Evolutionary conservation across 106 monocot genomes (phyloP).

Genomic region (Agapanthus africanus): DNA sequence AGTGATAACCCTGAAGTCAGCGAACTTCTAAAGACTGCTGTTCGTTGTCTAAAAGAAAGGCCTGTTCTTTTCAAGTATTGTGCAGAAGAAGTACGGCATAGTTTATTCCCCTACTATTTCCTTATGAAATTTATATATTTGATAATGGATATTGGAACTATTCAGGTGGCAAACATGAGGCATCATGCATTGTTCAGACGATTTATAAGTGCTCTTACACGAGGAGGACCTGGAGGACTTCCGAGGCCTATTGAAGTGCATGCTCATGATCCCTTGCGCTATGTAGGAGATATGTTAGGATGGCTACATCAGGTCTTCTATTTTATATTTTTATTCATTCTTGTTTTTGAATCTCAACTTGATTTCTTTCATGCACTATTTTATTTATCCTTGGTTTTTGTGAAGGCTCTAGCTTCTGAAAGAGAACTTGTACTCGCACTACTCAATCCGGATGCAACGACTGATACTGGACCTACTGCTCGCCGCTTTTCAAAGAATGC

Average conservation of each 20-base stretch:
- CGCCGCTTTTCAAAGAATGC: constrained; percentile 24
- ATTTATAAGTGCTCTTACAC: constrained; percentile 93
- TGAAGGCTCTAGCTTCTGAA: constrained; percentile 93
- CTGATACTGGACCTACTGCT: constrained; percentile 47
- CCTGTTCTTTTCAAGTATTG: constrained; percentile 98
- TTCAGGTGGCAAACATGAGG: constrained; percentile 96
- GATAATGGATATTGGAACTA: constrained; percentile 4
- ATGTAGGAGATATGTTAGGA: constrained; percentile 97
- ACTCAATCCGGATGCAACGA: constrained; percentile 70
- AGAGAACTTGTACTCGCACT: constrained; percentile 79
- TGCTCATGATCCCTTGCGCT: constrained; percentile 99
- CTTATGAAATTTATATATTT: background rate
- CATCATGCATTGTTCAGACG: constrained; percentile 97
- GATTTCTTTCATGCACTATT: constrained; percentile 2
- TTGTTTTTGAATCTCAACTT: background rate
- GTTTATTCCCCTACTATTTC: background rate
- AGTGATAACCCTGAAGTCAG: constrained; percentile 90
- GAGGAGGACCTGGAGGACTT: constrained; percentile 94
- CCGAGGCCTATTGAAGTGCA: constrained; percentile 99
- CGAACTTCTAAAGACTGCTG: constrained; percentile 84
- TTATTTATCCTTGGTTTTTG: constrained; percentile 9
- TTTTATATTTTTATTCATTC: too few relatives aligned
- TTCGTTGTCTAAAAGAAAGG: constrained; percentile 81
- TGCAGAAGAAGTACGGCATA: constrained; percentile 80
- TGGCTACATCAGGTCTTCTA: constrained; percentile 96